Conservation (phyloP, 225 moss, liverwort and hornwort species). For the Straminergon stramineum region DNA sequence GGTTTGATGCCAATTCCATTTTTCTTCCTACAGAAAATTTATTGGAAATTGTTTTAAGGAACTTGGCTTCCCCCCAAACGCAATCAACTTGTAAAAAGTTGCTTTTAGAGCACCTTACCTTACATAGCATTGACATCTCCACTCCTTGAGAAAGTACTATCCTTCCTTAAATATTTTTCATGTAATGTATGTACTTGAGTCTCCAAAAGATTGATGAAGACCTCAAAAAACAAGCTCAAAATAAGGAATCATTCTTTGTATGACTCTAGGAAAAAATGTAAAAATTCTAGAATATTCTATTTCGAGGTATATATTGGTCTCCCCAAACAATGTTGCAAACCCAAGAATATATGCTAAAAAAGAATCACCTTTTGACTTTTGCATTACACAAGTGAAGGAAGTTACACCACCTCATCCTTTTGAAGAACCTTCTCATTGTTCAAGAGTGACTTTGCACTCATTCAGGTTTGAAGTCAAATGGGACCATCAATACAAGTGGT, state of each 20-base stretch:
- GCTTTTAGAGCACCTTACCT: rapidly evolving
- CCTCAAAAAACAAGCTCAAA: not conserved
- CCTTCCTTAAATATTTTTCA: rapidly evolving
- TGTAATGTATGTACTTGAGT: rapidly evolving
- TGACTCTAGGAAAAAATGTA: not conserved
- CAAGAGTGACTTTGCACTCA: not conserved
- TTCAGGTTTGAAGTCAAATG: not conserved
- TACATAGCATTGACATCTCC: no score
- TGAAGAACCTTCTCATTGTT: not conserved
- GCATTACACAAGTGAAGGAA: not conserved
- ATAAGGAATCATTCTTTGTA: not conserved
- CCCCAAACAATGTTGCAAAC: not conserved
- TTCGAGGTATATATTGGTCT: not conserved
- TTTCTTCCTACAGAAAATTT: not conserved
- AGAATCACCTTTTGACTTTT: not conserved
- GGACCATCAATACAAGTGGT: not conserved
- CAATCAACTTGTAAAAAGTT: not conserved
- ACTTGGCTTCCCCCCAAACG: not conserved
- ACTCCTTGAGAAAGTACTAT: rapidly evolving
- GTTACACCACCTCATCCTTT: not conserved
- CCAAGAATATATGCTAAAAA: not conserved
- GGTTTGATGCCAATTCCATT: not conserved
- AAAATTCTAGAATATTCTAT: not conserved
- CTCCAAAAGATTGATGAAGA: rapidly evolving
- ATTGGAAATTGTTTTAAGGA: rapidly evolving